Evolutionary conservation across 139 green algal species (phyloP).

Genomic region (Chlorella sp.): DNA sequence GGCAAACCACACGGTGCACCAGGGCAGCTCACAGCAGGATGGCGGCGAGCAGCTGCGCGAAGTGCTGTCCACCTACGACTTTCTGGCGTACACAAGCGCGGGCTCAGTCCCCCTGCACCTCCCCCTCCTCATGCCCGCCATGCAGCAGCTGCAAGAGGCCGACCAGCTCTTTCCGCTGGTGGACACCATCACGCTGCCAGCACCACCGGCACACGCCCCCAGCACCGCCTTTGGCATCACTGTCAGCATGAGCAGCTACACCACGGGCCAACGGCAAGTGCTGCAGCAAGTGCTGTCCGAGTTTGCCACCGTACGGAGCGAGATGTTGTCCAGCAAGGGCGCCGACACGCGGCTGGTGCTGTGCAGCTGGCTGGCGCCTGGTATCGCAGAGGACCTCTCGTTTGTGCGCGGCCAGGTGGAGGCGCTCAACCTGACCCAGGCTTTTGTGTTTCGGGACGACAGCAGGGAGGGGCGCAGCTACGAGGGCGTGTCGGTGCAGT

Average conservation of each 20-base stretch:
- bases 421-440: too few species aligned
- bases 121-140: not conserved
- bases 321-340: too few species aligned
- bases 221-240: not conserved
- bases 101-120: not conserved
- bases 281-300: too few species aligned
- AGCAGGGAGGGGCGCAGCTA: not conserved
- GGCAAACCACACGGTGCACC: too few species aligned
- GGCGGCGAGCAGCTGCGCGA: too few species aligned
- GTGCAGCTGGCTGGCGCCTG: not conserved
- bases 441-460: not conserved
- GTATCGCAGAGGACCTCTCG: not conserved
- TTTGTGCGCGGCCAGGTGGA: too few species aligned
- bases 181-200: not conserved
- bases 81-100: not conserved
- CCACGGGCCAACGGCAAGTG: too few species aligned
- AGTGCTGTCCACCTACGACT: not conserved
- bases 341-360: too few species aligned
- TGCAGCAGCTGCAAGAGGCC: not conserved
- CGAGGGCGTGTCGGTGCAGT: not conserved
- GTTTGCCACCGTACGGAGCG: too few species aligned
- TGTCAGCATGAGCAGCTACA: not conserved
- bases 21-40: too few species aligned
- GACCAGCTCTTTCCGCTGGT: not conserved
- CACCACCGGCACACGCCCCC: not conserved